phyloP scores from a whole-genome alignment of 2,329 filamentous ascomycete species.

The Rutstroemia sp. region DNA sequence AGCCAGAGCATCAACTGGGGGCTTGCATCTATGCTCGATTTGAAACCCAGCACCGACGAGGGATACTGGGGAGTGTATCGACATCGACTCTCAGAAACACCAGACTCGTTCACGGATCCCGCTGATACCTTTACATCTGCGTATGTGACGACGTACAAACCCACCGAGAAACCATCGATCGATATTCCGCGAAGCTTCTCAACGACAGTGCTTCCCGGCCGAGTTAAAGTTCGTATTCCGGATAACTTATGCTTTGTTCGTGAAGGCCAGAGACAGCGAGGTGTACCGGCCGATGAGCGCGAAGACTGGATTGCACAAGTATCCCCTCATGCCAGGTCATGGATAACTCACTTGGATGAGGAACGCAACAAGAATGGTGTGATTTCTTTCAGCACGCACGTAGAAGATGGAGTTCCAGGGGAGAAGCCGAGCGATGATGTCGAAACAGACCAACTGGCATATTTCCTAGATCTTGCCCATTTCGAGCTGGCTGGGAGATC shows the following conservation, averaged over 20 bases:
- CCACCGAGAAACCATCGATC: not conserved
- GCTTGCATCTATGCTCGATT: slow-evolving; percentile 9
- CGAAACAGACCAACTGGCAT: slow-evolving; percentile 15
- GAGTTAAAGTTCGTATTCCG: slow-evolving; percentile 11
- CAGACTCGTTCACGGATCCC: slow-evolving; percentile 14
- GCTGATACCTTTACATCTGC: slow-evolving; percentile 13
- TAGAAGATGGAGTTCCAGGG: slow-evolving; percentile 3
- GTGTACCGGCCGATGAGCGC: slow-evolving; percentile 12
- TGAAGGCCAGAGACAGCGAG: slow-evolving; percentile 14
- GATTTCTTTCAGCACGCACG: slow-evolving; percentile 12
- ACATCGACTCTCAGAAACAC: slow-evolving; percentile 12
- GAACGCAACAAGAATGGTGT: slow-evolving; percentile 14
- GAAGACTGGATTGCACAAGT: slow-evolving; percentile 12
- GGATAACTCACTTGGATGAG: slow-evolving; percentile 13
- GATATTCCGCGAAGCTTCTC: not conserved
- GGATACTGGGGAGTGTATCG: slow-evolving; percentile 20
- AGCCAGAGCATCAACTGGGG: slow-evolving; percentile 12
- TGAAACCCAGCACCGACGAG: slow-evolving; percentile 12
- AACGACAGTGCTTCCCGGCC: not conserved
- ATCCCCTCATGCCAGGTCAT: slow-evolving; percentile 12
- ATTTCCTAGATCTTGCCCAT: slow-evolving; percentile 18
- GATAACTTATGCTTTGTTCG: slow-evolving; percentile 17
- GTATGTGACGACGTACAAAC: slow-evolving; percentile 9
- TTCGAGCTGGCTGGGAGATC: slow-evolving; percentile 16
- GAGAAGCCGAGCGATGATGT: slow-evolving; percentile 1